Evolutionary conservation across 1,139 yeast genomes (phyloP).

Genomic region (Yamadazyma oceani): DNA sequence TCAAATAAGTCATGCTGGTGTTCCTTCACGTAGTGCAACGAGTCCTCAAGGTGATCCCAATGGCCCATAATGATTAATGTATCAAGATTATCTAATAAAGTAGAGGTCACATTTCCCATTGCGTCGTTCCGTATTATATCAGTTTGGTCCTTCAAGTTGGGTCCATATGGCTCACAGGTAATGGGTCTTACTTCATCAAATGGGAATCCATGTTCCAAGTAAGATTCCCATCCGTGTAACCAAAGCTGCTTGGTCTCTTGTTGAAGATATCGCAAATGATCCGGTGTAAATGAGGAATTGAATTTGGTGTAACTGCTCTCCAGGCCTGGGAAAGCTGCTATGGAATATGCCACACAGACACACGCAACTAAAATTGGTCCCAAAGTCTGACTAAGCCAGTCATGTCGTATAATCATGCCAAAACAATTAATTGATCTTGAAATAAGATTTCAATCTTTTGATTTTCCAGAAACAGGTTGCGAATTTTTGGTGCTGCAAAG

Average conservation of each 20-base stretch:
- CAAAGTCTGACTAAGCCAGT: too few species aligned
- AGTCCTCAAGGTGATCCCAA: constrained; percentile 49
- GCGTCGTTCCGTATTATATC: constrained; percentile 77
- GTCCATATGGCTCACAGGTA: constrained; percentile 66
- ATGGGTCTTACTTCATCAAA: constrained; percentile 80
- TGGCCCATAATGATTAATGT: constrained; percentile 74
- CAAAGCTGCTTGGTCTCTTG: constrained; percentile 59
- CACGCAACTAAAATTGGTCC: too few species aligned
- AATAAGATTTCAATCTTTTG: too few species aligned
- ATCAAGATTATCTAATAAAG: constrained; percentile 77
- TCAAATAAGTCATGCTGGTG: constrained; percentile 46
- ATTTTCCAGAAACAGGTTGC: too few species aligned
- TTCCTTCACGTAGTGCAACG: constrained; percentile 47
- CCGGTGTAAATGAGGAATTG: constrained; percentile 47
- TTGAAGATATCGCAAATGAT: constrained; percentile 47
- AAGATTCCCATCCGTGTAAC: constrained; percentile 75
- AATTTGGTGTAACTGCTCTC: constrained; percentile 3
- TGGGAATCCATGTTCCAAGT: constrained; percentile 73
- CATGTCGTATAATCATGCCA: too few species aligned
- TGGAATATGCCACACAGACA: too few species aligned
- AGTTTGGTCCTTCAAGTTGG: constrained; percentile 52
- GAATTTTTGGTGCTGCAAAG: too few species aligned
- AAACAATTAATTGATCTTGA: too few species aligned
- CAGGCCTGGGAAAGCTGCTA: too few species aligned
- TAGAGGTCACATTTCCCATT: constrained; percentile 77